Conservation (phyloP, 192 early-diverging fungal genomes). For the Helicostylum pulchrum region DNA sequence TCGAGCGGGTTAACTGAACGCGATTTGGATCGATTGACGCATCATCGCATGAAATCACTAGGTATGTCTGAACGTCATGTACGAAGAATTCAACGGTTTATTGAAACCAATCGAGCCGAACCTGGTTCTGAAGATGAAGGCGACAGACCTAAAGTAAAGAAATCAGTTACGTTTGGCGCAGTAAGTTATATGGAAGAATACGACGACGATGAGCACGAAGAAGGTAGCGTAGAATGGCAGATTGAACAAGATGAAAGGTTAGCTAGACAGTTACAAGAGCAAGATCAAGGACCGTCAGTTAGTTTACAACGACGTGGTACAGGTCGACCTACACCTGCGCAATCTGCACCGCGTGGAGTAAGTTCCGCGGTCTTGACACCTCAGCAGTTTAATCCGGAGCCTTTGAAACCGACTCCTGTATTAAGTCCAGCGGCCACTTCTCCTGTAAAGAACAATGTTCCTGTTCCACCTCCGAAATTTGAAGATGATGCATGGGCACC, state of each 20-base stretch:
- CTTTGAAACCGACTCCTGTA: constrained; percentile 30
- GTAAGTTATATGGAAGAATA: constrained; percentile 32
- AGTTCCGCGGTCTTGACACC: constrained; percentile 27
- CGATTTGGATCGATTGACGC: constrained; percentile 72
- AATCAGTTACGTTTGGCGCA: constrained; percentile 32
- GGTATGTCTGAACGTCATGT: constrained; percentile 87
- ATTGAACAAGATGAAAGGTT: constrained; percentile 77
- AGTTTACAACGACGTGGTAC: constrained; percentile 28
- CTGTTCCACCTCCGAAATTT: constrained; percentile 26
- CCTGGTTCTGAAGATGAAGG: constrained; percentile 41
- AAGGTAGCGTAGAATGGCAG: constrained; percentile 43
- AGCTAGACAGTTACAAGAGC: constrained; percentile 83
- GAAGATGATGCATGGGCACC: constrained; percentile 58
- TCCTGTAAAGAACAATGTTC: constrained; percentile 16
- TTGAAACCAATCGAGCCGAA: constrained; percentile 49
- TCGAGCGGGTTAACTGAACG: constrained; percentile 75
- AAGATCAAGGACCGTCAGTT: constrained; percentile 44
- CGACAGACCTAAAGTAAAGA: constrained; percentile 37
- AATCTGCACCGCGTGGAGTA: constrained; percentile 47
- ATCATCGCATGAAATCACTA: constrained; percentile 68
- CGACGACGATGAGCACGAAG: constrained; percentile 23
- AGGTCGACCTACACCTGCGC: constrained; percentile 46
- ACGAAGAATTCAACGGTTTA: constrained; percentile 64
- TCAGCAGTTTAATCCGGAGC: constrained; percentile 13
- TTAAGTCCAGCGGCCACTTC: constrained; percentile 26